Conservation (phyloP, 2,329 filamentous ascomycete species). For the Saccharata proteae region DNA sequence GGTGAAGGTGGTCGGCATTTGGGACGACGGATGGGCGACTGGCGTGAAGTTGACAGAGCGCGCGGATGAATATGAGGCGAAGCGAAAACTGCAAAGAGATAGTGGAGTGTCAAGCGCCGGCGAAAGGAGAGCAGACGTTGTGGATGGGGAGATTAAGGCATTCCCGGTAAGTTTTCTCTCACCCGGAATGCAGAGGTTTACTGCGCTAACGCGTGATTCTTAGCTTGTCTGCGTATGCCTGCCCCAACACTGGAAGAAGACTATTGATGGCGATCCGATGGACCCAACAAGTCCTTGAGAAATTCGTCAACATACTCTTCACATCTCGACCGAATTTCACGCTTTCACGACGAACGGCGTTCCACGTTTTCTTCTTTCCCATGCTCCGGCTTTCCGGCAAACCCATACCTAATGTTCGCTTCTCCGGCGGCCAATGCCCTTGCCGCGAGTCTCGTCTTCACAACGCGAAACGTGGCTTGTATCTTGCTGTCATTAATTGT, state of each 20-base stretch:
- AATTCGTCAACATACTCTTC: too few relatives aligned
- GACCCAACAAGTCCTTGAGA: conserved; percentile 5
- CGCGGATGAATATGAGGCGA: conserved; percentile 79
- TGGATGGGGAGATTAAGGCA: conserved; percentile 78
- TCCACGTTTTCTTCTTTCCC: too few relatives aligned
- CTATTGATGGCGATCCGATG: conserved; percentile 67
- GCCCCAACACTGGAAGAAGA: conserved; percentile 92
- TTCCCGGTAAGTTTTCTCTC: conserved; percentile 48
- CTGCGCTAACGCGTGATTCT: neutral
- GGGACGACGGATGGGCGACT: conserved; percentile 98
- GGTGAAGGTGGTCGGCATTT: conserved; percentile 96
- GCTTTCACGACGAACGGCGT: too few relatives aligned
- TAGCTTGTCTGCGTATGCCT: conserved; percentile 82
- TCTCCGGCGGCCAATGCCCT: too few relatives aligned
- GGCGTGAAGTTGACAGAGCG: conserved; percentile 71
- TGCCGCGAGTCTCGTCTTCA: too few relatives aligned
- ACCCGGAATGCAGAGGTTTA: neutral
- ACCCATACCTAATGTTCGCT: too few relatives aligned
- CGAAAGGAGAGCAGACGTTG: conserved; percentile 17
- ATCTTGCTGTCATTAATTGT: too few relatives aligned
- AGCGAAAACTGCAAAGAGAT: conserved; percentile 69
- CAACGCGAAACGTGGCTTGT: too few relatives aligned
- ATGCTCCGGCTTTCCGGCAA: too few relatives aligned
- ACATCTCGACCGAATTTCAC: too few relatives aligned
- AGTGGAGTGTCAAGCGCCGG: conserved; percentile 84